phyloP scores from a whole-genome alignment of 257 asterid species.

The Coffea canephora region DNA sequence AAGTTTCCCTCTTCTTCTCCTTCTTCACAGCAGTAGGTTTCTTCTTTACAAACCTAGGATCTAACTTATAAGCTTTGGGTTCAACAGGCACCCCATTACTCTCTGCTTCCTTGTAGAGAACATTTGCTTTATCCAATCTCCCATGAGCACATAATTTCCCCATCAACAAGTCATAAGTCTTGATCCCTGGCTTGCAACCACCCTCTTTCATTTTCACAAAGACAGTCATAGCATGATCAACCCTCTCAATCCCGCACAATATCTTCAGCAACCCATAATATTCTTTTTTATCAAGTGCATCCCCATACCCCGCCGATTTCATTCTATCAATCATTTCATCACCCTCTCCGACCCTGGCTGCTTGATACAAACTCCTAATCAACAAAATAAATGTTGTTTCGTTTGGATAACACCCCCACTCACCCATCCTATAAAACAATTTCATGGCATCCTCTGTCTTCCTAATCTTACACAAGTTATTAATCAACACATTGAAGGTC shows the following conservation, averaged over 20 bases:
- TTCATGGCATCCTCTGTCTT: slow-evolving; percentile 64
- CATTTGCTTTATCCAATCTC: slow-evolving; percentile 70
- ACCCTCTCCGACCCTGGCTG: slow-evolving; percentile 84
- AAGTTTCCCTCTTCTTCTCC: slow-evolving; percentile 82
- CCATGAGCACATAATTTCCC: slow-evolving; percentile 73
- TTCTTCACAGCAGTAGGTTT: slow-evolving; percentile 55
- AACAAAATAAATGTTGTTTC: slow-evolving; percentile 63
- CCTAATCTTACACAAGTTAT: slow-evolving; percentile 79
- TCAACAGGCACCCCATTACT: slow-evolving; percentile 55
- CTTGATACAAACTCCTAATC: slow-evolving; percentile 82
- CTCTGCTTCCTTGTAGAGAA: slow-evolving; percentile 79
- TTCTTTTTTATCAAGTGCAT: slow-evolving; percentile 61
- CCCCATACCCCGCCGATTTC: slow-evolving; percentile 83
- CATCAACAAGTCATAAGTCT: slow-evolving; percentile 80
- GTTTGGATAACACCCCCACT: slow-evolving; percentile 76
- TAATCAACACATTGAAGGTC: slow-evolving; percentile 77
- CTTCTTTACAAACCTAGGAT: slow-evolving; percentile 72
- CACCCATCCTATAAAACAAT: slow-evolving; percentile 61
- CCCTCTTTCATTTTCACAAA: slow-evolving; percentile 80
- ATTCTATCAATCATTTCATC: slow-evolving; percentile 95
- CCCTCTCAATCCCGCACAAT: slow-evolving; percentile 86
- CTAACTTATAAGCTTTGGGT: slow-evolving; percentile 64
- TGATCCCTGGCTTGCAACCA: slow-evolving; percentile 64
- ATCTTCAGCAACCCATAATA: slow-evolving; percentile 70
- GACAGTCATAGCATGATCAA: slow-evolving; percentile 78